Evolutionary conservation across 208 protist species (phyloP).

Genomic region (Acanthamoeba healyi): DNA sequence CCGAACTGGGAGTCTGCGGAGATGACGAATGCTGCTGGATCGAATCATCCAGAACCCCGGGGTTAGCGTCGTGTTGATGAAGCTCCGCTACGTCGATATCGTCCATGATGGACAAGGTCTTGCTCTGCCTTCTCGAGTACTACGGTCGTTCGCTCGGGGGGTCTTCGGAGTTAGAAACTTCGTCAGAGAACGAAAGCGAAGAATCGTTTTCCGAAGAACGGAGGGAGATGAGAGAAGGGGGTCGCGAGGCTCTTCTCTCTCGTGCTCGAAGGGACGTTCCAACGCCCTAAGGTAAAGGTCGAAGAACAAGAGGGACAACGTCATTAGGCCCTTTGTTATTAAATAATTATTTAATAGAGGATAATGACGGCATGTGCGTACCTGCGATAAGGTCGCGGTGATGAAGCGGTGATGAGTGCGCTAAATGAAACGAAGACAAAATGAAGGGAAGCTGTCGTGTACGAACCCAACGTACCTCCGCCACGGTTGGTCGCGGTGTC

Average conservation of each 20-base stretch:
- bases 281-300: background rate
- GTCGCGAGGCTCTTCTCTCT: too few species aligned
- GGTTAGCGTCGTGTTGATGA: conserved; percentile 33
- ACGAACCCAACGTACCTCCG: too few species aligned
- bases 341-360: conserved; percentile 25
- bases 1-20: background rate
- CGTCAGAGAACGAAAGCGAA: too few species aligned
- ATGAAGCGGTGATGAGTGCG: background rate
- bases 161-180: too few species aligned
- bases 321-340: conserved; percentile 2
- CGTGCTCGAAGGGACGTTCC: background rate
- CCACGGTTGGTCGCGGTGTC: too few species aligned
- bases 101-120: conserved; percentile 27
- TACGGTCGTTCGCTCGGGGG: too few species aligned
- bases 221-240: too few species aligned
- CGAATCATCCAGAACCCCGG: background rate
- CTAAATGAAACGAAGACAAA: conserved; percentile 11
- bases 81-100: conserved; percentile 33
- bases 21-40: background rate
- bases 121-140: too few species aligned
- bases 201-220: too few species aligned
- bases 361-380: background rate
- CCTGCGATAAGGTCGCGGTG: background rate
- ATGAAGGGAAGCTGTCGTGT: conserved; percentile 26
- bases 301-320: background rate